Evolutionary conservation across 345 rosid species (phyloP).

Genomic region (Bruguiera parviflora): DNA sequence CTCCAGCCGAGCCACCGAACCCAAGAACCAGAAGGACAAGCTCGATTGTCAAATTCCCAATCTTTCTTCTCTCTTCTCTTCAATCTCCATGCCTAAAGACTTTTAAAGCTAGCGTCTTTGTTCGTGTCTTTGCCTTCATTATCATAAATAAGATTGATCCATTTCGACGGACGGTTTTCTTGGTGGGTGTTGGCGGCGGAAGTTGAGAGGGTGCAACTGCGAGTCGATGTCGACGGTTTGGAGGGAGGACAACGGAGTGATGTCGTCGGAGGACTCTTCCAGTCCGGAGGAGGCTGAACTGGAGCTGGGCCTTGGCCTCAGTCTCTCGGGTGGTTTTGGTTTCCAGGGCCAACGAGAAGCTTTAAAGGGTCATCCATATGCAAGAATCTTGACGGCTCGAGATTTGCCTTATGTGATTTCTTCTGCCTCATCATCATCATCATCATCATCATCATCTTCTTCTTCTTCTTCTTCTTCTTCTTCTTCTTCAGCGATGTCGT

Average conservation of each 20-base stretch:
- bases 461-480: constrained; percentile 23
- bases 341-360: constrained; percentile 23
- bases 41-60: neutral
- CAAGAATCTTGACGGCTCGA: constrained; percentile 51
- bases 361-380: constrained; percentile 25
- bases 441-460: too few relatives aligned
- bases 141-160: neutral
- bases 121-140: neutral
- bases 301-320: constrained; percentile 67
- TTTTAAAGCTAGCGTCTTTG: neutral
- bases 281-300: constrained; percentile 58
- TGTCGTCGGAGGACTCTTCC: constrained; percentile 78
- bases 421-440: neutral
- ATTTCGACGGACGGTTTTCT: neutral
- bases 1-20: neutral
- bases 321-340: constrained; percentile 29
- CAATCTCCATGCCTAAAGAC: too few relatives aligned
- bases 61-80: neutral
- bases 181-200: constrained; percentile 35
- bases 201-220: constrained; percentile 18
- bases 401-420: constrained; percentile 40
- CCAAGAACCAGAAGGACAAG: neutral
- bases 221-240: constrained; percentile 21
- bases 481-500: constrained; percentile 37
- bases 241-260: constrained; percentile 35